Evolutionary conservation across 1,139 yeast species (phyloP), one percentile per base, ranked within the genome.

Genomic region (Yamadazyma friedrichii): DNA sequence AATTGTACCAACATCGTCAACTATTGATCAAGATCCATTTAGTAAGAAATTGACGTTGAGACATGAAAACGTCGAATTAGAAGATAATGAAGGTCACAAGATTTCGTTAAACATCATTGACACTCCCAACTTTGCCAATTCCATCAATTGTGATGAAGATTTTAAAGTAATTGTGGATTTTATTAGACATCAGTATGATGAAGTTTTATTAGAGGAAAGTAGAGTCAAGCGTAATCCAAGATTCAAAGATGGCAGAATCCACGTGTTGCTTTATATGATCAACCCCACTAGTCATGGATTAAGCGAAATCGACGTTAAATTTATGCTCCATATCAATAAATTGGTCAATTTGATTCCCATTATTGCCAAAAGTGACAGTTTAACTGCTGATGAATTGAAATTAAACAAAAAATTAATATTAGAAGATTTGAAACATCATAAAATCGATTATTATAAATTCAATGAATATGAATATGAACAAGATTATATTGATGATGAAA

Each of bases 111-210:
- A 72, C 47, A 71, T 72, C 42, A 72, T 72, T 42, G 78, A 72
- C 49, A 84, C 93, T 0, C 93, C 93, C 3, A 88, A 88, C 30
- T 88, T 84, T 65, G 95, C 94, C 45, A 88, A 84, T 53, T 78
- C 71, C 51, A 68, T 84, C 49, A 63, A 70, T 54, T 54, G 80
- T 60, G 68, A 62, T 42, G 73, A 68, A 31, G 74, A 69, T 47
- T 69, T 69, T 50, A 69, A 68, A 50, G 63, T 70, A 35, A 61
- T 73, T 38, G 77, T 72, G 38, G 77, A 72, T 50, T 73, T 71
- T 45, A 70, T 73, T 52, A 69, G 76, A 63, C 73, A 70, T 46
- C 76, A 73, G 45, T 72, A 67, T 54, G 78, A 73, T 54, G 76
- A 70, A 51, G 76, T 70, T 20, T 67, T 73, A 52, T 67, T 71